Percentiles rank a stretch among this genome's conserved stretches.
These are phyloP conservation scores for Piper longum DNA, from an alignment of 164 flowering plant species.

Conservation along the genomic window DNA sequence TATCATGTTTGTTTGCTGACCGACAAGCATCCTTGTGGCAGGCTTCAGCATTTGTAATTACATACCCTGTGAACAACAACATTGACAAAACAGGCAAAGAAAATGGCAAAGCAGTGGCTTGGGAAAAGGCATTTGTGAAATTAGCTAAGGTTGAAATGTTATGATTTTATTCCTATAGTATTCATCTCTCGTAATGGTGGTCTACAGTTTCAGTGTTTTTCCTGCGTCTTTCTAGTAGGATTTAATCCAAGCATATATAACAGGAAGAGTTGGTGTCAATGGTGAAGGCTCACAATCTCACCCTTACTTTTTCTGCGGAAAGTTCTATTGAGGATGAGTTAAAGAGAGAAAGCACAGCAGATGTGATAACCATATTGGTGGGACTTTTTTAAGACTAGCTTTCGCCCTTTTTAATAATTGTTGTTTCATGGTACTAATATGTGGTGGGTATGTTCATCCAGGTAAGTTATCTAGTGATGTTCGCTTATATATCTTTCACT, in stretches of 20 bases:
- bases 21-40: slow-evolving; percentile 19
- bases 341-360: slow-evolving; percentile 96
- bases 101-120: slow-evolving; percentile 66
- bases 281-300: slow-evolving; percentile 61
- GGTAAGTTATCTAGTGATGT: slow-evolving; percentile 99
- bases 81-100: slow-evolving; percentile 42
- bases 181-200: neutral
- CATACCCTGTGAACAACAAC: slow-evolving; percentile 84
- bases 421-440: neutral
- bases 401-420: too few relatives aligned
- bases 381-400: slow-evolving; percentile 2
- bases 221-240: neutral
- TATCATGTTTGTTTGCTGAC: neutral
- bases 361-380: slow-evolving; percentile 84
- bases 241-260: slow-evolving; percentile 3
- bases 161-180: neutral
- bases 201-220: neutral
- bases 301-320: slow-evolving; percentile 94
- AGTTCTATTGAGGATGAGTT: slow-evolving; percentile 91
- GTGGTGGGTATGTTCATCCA: slow-evolving; percentile 17
- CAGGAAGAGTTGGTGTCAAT: slow-evolving; percentile 78
- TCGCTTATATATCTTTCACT: slow-evolving; percentile 87
- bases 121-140: slow-evolving; percentile 94
- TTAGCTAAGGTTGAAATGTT: slow-evolving; percentile 40
- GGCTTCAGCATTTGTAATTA: slow-evolving; percentile 91